Base-by-base conservation (phyloP, 768 basidiomycete genomes). In the Vararia minispora region DNA sequence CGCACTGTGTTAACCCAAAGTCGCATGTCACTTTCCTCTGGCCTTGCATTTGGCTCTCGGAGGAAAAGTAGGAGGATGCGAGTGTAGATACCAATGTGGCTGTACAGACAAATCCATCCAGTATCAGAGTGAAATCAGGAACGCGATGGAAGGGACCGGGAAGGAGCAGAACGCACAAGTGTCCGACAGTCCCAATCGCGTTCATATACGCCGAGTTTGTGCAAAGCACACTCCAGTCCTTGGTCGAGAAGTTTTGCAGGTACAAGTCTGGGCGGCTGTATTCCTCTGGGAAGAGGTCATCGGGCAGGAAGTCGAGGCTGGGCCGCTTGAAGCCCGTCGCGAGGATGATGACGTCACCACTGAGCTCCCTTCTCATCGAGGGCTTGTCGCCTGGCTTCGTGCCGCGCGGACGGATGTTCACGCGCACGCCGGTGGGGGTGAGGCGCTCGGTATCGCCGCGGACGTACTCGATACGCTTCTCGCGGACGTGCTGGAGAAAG, bases 1-100 rank as follows among this genome's bases (percentile, higher is more conserved):
- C 66, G 61, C 21, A 72, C 53, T 22, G 62, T 57, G 50, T 73
- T 70, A 21, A 76, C 72, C 72, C 72, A 74, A 10, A 72, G 58
- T 52, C 69, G 68, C 71, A 70, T 72, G 46, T 71, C 69, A 35
- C 64, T 62, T 2, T 62, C 56, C 10, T 54, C 43, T 1, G 71
- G 72, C 1, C 68, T 58, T 0, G 71, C 64, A 28, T 50, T 50
- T n/a, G 54, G 42, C 49, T 73, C 69, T 45, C 71, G 56, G 18
- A 73, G 61, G 31, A 72, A 61, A 2, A 63, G 64, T 7, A 71
- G 54, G 10, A 72, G 63, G 17, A 71, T 68, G 17, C 70, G 66
- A 7, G 64, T 69, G 42, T 71, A 71, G 17, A 73, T 70, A 24
- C 72, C 71, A 24, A 75, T 72, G 47, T 74, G 72, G 58, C 66